These are phyloP conservation scores for Musa schizocarpa DNA, from an alignment of 176 grass and related monocot genomes.

Conservation along the genomic window DNA sequence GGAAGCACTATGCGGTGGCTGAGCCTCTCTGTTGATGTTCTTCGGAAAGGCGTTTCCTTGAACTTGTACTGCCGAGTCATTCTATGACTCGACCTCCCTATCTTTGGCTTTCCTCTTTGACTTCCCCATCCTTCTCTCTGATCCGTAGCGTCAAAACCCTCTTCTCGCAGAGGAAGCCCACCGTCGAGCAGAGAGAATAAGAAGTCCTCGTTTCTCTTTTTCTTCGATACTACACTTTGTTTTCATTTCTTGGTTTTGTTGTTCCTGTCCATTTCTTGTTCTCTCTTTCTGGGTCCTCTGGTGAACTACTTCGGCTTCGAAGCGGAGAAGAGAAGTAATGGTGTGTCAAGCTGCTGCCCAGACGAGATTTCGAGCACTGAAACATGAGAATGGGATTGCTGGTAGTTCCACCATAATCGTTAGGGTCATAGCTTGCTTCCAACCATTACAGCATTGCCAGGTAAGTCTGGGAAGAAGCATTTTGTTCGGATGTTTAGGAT, in stretches of 20 bases:
- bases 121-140: not conserved
- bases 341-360: slow-evolving; percentile 81
- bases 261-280: slow-evolving; percentile 16
- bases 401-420: slow-evolving; percentile 45
- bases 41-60: slow-evolving; percentile 55
- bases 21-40: slow-evolving; percentile 51
- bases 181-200: not conserved
- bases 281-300: slow-evolving; percentile 18
- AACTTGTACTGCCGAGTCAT: slow-evolving; percentile 83
- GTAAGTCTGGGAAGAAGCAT: slow-evolving; percentile 21
- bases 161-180: not conserved
- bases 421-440: slow-evolving; percentile 81
- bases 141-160: not conserved
- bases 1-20: slow-evolving; percentile 48
- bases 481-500: too few species aligned
- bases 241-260: not conserved
- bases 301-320: slow-evolving; percentile 19
- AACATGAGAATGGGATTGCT: slow-evolving; percentile 67
- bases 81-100: slow-evolving; percentile 27
- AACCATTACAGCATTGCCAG: slow-evolving; percentile 79
- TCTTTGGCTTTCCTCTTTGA: not conserved
- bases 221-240: not conserved
- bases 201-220: not conserved
- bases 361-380: slow-evolving; percentile 74
- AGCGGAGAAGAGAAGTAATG: slow-evolving; percentile 52